Conservation (phyloP, 2,329 filamentous ascomycete species). For the Alternaria postmessia region DNA sequence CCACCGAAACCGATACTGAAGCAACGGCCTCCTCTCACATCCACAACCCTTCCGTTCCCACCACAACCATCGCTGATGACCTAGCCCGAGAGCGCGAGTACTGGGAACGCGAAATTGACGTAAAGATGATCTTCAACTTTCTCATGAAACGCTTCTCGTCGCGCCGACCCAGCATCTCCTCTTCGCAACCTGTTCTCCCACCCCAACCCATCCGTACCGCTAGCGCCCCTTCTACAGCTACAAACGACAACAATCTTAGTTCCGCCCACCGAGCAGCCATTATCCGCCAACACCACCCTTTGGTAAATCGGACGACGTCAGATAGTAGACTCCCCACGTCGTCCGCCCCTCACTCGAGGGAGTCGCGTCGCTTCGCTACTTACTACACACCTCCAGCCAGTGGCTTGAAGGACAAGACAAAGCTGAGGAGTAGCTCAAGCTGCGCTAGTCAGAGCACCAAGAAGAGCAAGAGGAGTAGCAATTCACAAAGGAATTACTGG, state of each 20-base stretch:
- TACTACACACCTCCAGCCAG: slow-evolving; percentile 7
- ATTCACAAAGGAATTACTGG: slow-evolving; percentile 88
- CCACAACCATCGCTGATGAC: slow-evolving; percentile 39
- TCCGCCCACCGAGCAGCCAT: slow-evolving; percentile 76
- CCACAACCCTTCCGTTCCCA: slow-evolving; percentile 13
- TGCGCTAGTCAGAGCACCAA: slow-evolving; percentile 89
- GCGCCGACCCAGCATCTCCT: slow-evolving; percentile 40
- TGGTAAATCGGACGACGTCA: slow-evolving; percentile 67
- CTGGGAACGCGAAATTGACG: slow-evolving; percentile 92
- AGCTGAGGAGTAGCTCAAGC: slow-evolving; percentile 62
- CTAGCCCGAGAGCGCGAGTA: slow-evolving; percentile 70
- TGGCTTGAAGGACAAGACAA: slow-evolving; percentile 4
- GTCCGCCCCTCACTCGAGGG: slow-evolving; percentile 25
- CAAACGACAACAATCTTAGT: slow-evolving; percentile 36
- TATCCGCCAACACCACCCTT: slow-evolving; percentile 87
- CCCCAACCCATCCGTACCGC: slow-evolving; percentile 2
- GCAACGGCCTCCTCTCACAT: slow-evolving; percentile 57
- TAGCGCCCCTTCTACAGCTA: background rate
- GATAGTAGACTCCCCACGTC: slow-evolving; percentile 39
- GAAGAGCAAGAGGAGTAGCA: slow-evolving; percentile 72
- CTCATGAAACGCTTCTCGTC: slow-evolving; percentile 50
- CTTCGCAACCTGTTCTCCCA: slow-evolving; percentile 7
- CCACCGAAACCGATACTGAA: slow-evolving; percentile 53
- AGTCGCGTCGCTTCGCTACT: slow-evolving; percentile 18
- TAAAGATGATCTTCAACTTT: slow-evolving; percentile 88